Percentiles rank a stretch among this genome's conserved stretches.
Conservation (phyloP, 495 filamentous ascomycete genomes). For the Copromyces sp. region DNA sequence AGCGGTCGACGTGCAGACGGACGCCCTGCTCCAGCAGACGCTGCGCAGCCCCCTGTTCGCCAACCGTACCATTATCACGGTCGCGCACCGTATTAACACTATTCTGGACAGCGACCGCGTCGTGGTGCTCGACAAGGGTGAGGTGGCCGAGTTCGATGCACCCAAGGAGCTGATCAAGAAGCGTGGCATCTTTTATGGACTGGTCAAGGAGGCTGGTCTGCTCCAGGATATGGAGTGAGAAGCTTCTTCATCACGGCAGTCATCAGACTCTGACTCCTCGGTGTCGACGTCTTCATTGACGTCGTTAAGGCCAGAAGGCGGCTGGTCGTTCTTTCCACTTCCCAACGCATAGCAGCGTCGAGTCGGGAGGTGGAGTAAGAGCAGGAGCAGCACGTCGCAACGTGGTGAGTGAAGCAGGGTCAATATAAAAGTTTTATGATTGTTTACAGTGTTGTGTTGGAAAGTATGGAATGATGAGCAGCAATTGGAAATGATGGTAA, state of each 20-base stretch:
- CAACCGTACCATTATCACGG: slow-evolving; percentile 93
- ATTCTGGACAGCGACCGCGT: slow-evolving; percentile 90
- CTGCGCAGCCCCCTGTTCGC: slow-evolving; percentile 57
- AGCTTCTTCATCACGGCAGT: background rate
- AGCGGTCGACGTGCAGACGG: slow-evolving; percentile 90
- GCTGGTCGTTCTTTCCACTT: background rate
- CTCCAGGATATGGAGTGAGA: slow-evolving; percentile 12
- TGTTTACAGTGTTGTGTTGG: background rate
- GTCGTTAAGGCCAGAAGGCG: background rate
- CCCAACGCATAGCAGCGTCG: background rate
- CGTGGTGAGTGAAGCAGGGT: background rate
- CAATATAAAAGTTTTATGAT: background rate
- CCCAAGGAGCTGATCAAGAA: slow-evolving; percentile 33
- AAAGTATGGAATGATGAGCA: background rate
- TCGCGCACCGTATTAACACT: slow-evolving; percentile 95
- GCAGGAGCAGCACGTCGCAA: background rate
- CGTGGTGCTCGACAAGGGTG: slow-evolving; percentile 64
- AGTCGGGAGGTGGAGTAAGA: background rate
- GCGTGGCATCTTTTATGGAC: slow-evolving; percentile 33
- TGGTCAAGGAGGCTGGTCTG: slow-evolving; percentile 40
- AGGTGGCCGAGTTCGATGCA: slow-evolving; percentile 39
- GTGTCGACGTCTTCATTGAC: background rate
- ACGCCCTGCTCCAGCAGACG: slow-evolving; percentile 67
- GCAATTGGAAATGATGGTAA: background rate
- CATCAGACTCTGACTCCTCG: background rate